A percentile compares a stretch with the other conserved stretches of the same genome.
phyloP scores from a whole-genome alignment of 2,329 filamentous ascomycete genomes.

The Taxawa tesnikishii region DNA sequence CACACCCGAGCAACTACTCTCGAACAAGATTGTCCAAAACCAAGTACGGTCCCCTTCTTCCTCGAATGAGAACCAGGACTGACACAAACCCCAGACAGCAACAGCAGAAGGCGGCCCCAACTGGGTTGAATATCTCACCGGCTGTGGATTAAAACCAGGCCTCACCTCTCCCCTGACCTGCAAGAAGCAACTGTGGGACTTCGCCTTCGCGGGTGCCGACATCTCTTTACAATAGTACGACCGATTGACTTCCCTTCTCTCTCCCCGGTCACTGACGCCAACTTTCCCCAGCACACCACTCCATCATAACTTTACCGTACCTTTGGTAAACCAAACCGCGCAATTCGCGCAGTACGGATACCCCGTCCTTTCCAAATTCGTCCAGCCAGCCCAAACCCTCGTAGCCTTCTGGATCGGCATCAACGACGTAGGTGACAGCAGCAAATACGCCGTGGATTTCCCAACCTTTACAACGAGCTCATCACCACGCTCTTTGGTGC shows the following conservation, averaged over 20 bases:
- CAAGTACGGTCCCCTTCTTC: slow-evolving; percentile 8
- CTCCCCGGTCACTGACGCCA: too few species aligned
- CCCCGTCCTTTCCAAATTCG: slow-evolving; percentile 21
- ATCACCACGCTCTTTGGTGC: slow-evolving; percentile 28
- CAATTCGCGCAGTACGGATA: slow-evolving; percentile 36
- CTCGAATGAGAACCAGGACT: neutral
- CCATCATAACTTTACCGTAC: slow-evolving; percentile 39
- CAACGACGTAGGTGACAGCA: slow-evolving; percentile 43
- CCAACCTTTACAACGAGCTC: slow-evolving; percentile 31
- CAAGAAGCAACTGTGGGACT: slow-evolving; percentile 40
- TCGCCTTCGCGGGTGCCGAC: slow-evolving; percentile 43
- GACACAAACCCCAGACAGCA: slow-evolving; percentile 18
- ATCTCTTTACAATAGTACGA: slow-evolving; percentile 29
- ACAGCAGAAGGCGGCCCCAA: slow-evolving; percentile 42
- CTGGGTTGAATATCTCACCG: slow-evolving; percentile 42
- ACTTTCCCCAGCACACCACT: slow-evolving; percentile 27
- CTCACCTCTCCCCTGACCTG: slow-evolving; percentile 32
- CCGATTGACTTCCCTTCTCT: too few species aligned
- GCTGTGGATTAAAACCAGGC: slow-evolving; percentile 34
- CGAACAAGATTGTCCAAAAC: slow-evolving; percentile 40
- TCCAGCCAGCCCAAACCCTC: slow-evolving; percentile 27
- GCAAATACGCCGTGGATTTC: slow-evolving; percentile 29
- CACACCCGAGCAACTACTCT: slow-evolving; percentile 30
- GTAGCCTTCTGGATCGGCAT: slow-evolving; percentile 43
- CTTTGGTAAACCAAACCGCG: slow-evolving; percentile 37